Base-by-base conservation (phyloP, 2,329 filamentous ascomycete species). In the Xylariales sp. region DNA sequence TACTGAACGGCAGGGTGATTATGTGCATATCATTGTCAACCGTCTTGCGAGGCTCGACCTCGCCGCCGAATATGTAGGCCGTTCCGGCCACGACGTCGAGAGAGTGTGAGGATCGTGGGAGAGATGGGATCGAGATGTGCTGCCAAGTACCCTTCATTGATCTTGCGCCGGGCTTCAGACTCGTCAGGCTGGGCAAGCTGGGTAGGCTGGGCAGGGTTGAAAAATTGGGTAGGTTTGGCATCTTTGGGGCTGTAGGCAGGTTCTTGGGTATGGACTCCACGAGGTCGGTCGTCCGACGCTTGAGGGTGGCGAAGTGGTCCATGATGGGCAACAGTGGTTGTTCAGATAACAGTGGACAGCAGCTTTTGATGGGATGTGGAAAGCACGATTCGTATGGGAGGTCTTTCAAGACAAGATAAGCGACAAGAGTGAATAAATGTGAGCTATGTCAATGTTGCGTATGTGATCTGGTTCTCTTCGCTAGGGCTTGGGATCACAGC, bases 11-110 rank as follows among this genome's bases (percentile, higher is more conserved):
- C 16, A 88, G 62, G 1, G 70, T 69, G 32, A 91, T 53, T 37
- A 78, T 64, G 55, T 89, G 82, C 57, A 93, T 72, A 48, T 80
- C 70, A 54, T 88, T 87, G 62, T 89, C 85, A 40, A 83, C 72
- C 6, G 83, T 82, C 53, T 85, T 66, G 33, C 80, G 71, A 4
- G 83, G 73, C 31, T 69, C 34, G 40, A 81, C 61, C 58, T 93
- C 87, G 48, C 88, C 88, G 42, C 88, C 88, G 54, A 89, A 94
- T 51, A 94, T 70, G 59, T 69, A 70, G 30, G 75, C 72, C n/a
- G 66, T 70, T 12, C 71, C 65, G 31, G 64, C 66, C 16, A 83
- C 60, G 28, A 83, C 67, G 29, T 85, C 74, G 48, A 89, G 57
- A 4, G 77, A 74, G 54, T 93, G 87, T 1, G 86, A 89, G 2